A percentile compares a stretch with the other conserved stretches of the same genome.
Evolutionary conservation across 306 rosid genomes (phyloP).

Genomic region (Quercus bicolor): DNA sequence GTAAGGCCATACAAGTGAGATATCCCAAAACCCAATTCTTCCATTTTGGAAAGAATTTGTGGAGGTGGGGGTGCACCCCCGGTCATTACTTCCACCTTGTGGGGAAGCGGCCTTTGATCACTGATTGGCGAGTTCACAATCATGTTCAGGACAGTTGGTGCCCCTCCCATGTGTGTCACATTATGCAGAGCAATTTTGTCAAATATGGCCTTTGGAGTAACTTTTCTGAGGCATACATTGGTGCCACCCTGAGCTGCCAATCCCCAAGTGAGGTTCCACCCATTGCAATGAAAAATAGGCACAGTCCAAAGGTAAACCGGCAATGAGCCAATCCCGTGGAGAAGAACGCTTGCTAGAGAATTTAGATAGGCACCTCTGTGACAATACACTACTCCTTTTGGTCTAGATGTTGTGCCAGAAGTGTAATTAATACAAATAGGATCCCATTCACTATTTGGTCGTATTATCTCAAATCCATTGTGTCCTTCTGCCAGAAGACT

Average conservation of each 20-base stretch:
- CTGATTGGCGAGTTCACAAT: slow-evolving; percentile 51
- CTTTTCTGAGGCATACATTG: slow-evolving; percentile 65
- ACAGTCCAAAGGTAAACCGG: slow-evolving; percentile 84
- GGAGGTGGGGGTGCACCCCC: slow-evolving; percentile 86
- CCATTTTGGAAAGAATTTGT: slow-evolving; percentile 62
- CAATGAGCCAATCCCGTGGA: slow-evolving; percentile 54
- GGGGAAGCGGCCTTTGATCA: slow-evolving; percentile 45
- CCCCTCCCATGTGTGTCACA: slow-evolving; percentile 86
- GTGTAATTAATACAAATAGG: slow-evolving; percentile 82
- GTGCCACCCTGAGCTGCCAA: slow-evolving; percentile 75
- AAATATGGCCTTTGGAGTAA: slow-evolving; percentile 53
- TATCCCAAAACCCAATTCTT: slow-evolving; percentile 67
- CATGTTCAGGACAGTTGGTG: slow-evolving; percentile 83
- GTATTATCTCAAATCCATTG: slow-evolving; percentile 40
- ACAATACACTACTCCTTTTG: slow-evolving; percentile 79
- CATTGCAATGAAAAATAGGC: slow-evolving; percentile 86
- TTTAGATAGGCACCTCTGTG: slow-evolving; percentile 87
- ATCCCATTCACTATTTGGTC: slow-evolving; percentile 72
- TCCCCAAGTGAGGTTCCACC: slow-evolving; percentile 92
- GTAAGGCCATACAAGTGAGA: slow-evolving; percentile 80
- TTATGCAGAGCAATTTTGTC: slow-evolving; percentile 43
- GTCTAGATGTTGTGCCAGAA: slow-evolving; percentile 87
- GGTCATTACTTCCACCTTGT: slow-evolving; percentile 57
- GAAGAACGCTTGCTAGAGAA: slow-evolving; percentile 58
- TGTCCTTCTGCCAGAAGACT: slow-evolving; percentile 41